A percentile compares a stretch with the other conserved stretches of the same genome.
Evolutionary conservation across 2,329 filamentous ascomycete genomes (phyloP).

Genomic region (Botryotinia convoluta): DNA sequence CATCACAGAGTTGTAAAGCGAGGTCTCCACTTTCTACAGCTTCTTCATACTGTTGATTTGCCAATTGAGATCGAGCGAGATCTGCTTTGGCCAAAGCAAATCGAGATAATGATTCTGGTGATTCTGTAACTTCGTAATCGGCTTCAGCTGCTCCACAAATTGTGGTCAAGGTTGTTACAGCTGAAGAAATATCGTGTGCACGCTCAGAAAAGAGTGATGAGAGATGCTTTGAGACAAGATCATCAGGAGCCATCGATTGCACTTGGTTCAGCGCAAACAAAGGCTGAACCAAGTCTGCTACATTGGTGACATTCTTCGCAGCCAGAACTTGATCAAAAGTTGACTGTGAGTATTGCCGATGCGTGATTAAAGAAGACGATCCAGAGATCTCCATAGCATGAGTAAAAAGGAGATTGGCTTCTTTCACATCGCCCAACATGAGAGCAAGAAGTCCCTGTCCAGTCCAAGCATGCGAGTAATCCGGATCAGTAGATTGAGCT

Average conservation of each 20-base stretch:
- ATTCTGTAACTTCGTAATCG: constrained; percentile 83
- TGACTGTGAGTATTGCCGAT: constrained; percentile 75
- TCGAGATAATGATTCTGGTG: constrained; percentile 64
- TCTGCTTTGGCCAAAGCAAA: constrained; percentile 86
- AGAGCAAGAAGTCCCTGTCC: constrained; percentile 86
- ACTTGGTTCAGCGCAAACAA: constrained; percentile 87
- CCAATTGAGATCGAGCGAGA: constrained; percentile 78
- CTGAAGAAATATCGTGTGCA: constrained; percentile 63
- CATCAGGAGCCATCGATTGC: constrained; percentile 64
- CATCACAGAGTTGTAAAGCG: constrained; percentile 73
- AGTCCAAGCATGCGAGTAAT: constrained; percentile 90
- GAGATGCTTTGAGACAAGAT: constrained; percentile 73
- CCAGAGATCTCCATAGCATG: constrained; percentile 93
- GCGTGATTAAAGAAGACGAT: constrained; percentile 68
- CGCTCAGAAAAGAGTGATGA: constrained; percentile 79
- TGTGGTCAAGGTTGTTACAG: constrained; percentile 60
- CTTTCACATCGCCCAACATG: constrained; percentile 63
- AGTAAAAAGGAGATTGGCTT: constrained; percentile 82
- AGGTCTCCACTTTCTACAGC: constrained; percentile 79
- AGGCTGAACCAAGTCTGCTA: constrained; percentile 73
- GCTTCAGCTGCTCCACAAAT: constrained; percentile 71
- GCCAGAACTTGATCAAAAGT: constrained; percentile 78
- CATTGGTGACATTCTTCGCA: constrained; percentile 49
- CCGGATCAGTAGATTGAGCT: constrained; percentile 90
- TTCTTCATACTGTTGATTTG: constrained; percentile 59